These are phyloP conservation scores for Colletotrichum sp. DNA, from an alignment of 2,329 filamentous ascomycete genomes.

Conservation along the genomic window DNA sequence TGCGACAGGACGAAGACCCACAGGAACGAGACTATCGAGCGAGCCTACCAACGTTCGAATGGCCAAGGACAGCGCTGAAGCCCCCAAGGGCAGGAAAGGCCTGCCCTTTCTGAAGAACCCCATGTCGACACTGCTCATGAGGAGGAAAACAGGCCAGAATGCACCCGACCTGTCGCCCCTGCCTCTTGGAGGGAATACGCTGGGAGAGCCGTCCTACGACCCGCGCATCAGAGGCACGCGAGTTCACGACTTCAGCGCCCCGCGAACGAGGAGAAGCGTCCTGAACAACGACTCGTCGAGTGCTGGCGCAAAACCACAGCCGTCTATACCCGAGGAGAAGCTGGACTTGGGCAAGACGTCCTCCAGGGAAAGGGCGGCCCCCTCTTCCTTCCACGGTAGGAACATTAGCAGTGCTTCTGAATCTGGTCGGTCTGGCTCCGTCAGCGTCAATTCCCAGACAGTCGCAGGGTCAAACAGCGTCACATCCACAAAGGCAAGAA, in stretches of 20 bases:
- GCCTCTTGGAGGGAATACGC: conserved; percentile 37
- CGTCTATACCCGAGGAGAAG: conserved; percentile 4
- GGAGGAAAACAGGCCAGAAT: conserved; percentile 58
- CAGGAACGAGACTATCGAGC: conserved; percentile 41
- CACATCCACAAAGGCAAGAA: conserved; percentile 24
- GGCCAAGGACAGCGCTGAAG: conserved; percentile 37
- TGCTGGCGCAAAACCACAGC: conserved; percentile 5
- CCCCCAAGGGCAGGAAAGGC: conserved; percentile 54
- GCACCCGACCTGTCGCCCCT: conserved; percentile 46
- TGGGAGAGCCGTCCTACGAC: conserved; percentile 58
- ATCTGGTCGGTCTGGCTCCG: conserved; percentile 26
- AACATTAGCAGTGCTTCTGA: conserved; percentile 34
- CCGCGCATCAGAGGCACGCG: conserved; percentile 67
- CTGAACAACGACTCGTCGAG: conserved; percentile 29
- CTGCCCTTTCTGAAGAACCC: conserved; percentile 64
- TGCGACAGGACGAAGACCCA: conserved; percentile 44
- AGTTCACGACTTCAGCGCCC: conserved; percentile 70
- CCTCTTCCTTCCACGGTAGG: background rate
- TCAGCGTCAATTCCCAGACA: conserved; percentile 28
- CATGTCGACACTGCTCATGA: conserved; percentile 62
- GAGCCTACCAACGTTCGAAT: conserved; percentile 38
- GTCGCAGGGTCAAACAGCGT: conserved; percentile 29
- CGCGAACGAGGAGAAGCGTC: conserved; percentile 49
- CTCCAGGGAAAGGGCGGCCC: conserved; percentile 22
- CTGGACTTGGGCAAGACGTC: conserved; percentile 21